Base-by-base conservation (phyloP, 1,284 basidiomycete genomes). In the Moesziomyces sp. region DNA sequence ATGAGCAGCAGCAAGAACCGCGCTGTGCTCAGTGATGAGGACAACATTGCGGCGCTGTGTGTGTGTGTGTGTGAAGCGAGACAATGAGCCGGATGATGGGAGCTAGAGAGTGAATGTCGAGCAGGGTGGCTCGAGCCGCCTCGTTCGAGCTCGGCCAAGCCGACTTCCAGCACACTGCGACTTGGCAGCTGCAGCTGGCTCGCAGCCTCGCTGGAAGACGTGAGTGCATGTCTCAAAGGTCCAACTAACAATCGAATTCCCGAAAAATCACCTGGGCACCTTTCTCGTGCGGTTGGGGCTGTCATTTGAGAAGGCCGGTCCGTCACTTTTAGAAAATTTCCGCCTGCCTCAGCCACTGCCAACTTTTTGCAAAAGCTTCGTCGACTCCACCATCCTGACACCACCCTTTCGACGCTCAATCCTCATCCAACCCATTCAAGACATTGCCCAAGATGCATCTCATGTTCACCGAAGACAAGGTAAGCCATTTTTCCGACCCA, bases 381-480 rank as follows among this genome's bases (percentile, higher is more conserved):
- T 24, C 51, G 26, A 26, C 35, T 24, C 23, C 53, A 55, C 46
- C 55, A 23, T 52, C 57, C 18, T 30, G 30, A 30, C 30, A 30
- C 8, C 30, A 30, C 8, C 11, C 9, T 30, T 30, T 30, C 35
- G 6, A 30, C 47, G 19, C 24, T 30, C 35, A 6, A 35, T 14
- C 28, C 16, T 35, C 14, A 46, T 11, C 4, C 24, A 43, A 21
- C 13, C 19, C 19, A 42, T 6, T 13, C 35, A 23, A 51, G 2
- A 30, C 11, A 10, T 52, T 26, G 44, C 47, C 49, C 74, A 77
- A 51, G 34, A 83, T 84, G 82, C 82, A 84, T 78, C 78, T 84
- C 59, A 84, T 84, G 82, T 84, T 79, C 75, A 76, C 78, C 26
- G 40, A 70, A 52, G 80, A 80, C 52, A 64, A 76, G 45, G 81